Evolutionary conservation across 257 asterid genomes (phyloP).

Genomic region (Rubia yunnanensis): DNA sequence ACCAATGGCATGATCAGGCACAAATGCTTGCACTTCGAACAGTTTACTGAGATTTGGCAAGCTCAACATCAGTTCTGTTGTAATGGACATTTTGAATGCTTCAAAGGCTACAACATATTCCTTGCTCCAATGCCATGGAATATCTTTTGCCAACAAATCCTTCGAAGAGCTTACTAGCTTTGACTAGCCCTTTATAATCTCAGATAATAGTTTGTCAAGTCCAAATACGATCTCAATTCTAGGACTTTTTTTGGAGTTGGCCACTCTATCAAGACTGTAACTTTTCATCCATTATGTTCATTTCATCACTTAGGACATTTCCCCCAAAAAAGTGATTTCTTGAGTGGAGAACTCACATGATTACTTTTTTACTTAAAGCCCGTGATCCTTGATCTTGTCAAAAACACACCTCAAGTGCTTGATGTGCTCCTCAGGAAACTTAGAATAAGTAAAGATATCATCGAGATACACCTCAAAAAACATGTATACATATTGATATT

Average conservation of each 20-base stretch:
- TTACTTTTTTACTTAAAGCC: background rate
- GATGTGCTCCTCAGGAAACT: background rate
- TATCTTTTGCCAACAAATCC: conserved; percentile 6
- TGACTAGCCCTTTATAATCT: background rate
- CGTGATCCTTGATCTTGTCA: background rate
- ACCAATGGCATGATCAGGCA: background rate
- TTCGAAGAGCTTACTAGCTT: background rate
- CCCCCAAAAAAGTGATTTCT: background rate
- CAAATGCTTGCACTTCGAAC: conserved; percentile 1
- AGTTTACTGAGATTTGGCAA: background rate
- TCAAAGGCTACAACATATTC: background rate
- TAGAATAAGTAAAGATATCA: background rate
- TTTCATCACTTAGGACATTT: background rate
- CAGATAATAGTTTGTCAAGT: background rate
- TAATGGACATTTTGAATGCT: background rate
- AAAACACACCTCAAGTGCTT: background rate
- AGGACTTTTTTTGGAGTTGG: too few species aligned
- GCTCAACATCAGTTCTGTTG: background rate
- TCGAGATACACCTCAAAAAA: background rate
- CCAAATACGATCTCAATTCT: background rate
- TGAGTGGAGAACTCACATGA: background rate
- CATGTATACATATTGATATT: background rate
- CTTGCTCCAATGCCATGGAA: too few species aligned
- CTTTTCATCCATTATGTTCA: background rate
- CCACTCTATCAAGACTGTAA: too few species aligned